Conservation (phyloP, 805 yeast genomes). For the Sugiyamaella chiloensis region DNA sequence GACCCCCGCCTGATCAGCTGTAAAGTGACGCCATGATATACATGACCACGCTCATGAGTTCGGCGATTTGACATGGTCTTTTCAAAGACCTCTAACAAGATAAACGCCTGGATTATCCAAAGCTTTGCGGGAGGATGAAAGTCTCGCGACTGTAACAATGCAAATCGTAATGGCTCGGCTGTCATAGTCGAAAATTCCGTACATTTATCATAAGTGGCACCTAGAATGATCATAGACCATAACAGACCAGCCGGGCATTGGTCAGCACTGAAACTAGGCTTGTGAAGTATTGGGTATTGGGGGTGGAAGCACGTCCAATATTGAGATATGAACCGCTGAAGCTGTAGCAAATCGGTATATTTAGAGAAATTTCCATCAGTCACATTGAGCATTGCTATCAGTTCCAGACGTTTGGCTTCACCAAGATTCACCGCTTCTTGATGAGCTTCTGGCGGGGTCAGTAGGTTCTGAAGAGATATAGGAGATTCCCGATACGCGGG, state of each 20-base stretch:
- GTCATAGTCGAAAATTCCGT: conserved; percentile 43
- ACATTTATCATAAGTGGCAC: conserved; percentile 43
- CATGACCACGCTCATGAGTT: conserved; percentile 76
- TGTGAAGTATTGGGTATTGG: conserved; percentile 56
- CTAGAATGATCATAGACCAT: conserved; percentile 54
- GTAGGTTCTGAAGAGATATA: conserved; percentile 38
- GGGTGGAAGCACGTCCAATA: conserved; percentile 63
- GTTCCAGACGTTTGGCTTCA: conserved; percentile 28
- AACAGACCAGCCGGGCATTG: conserved; percentile 48
- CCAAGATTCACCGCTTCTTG: conserved; percentile 35
- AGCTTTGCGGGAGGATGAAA: conserved; percentile 74
- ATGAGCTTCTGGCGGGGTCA: conserved; percentile 38
- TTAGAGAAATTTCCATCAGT: conserved; percentile 37
- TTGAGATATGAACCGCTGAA: conserved; percentile 28
- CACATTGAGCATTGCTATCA: conserved; percentile 26
- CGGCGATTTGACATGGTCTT: conserved; percentile 64
- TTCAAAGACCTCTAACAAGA: conserved; percentile 75
- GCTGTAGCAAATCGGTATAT: conserved; percentile 29
- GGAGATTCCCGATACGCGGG: conserved; percentile 36
- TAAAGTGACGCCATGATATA: conserved; percentile 84
- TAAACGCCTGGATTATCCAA: conserved; percentile 72
- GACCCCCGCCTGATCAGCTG: conserved; percentile 76
- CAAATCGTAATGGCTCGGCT: conserved; percentile 62
- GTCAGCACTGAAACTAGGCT: conserved; percentile 53
- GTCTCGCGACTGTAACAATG: conserved; percentile 64